Conservation (phyloP, 345 rosid species). For the Camelina sativa region DNA sequence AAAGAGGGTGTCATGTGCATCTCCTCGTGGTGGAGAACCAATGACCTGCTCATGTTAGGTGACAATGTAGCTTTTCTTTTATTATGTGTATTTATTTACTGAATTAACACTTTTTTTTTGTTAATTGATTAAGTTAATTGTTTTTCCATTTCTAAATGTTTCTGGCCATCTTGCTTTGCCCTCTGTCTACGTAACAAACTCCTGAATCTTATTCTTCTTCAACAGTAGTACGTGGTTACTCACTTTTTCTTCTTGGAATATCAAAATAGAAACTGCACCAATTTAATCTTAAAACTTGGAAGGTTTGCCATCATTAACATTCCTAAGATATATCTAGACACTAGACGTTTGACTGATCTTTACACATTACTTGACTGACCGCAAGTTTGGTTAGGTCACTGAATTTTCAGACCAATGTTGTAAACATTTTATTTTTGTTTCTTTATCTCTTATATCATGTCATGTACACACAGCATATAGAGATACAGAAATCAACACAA, state of each 20-base stretch:
- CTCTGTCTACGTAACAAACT: conserved; percentile 36
- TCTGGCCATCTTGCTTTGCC: conserved; percentile 44
- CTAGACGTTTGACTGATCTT: conserved; percentile 4
- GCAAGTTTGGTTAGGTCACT: too few species aligned
- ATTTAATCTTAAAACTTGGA: neutral
- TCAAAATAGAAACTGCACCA: conserved; percentile 9
- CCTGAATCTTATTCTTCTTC: conserved; percentile 44
- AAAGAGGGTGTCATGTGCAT: conserved; percentile 50
- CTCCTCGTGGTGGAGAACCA: conserved; percentile 47
- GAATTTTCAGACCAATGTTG: too few species aligned
- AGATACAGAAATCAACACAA: too few species aligned
- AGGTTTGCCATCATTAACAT: neutral
- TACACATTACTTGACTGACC: neutral
- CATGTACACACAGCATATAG: too few species aligned
- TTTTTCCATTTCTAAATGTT: conserved; percentile 30
- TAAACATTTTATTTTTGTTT: too few species aligned
- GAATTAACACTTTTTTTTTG: neutral
- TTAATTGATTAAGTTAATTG: neutral
- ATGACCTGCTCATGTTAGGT: conserved; percentile 44
- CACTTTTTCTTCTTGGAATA: conserved; percentile 33
- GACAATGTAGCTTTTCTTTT: conserved; percentile 25
- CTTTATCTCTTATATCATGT: too few species aligned
- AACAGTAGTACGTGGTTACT: neutral
- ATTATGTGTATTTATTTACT: neutral
- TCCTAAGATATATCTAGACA: too few species aligned